phyloP scores from a whole-genome alignment of 805 yeast species.

The Yamadazyma tumulicola region DNA sequence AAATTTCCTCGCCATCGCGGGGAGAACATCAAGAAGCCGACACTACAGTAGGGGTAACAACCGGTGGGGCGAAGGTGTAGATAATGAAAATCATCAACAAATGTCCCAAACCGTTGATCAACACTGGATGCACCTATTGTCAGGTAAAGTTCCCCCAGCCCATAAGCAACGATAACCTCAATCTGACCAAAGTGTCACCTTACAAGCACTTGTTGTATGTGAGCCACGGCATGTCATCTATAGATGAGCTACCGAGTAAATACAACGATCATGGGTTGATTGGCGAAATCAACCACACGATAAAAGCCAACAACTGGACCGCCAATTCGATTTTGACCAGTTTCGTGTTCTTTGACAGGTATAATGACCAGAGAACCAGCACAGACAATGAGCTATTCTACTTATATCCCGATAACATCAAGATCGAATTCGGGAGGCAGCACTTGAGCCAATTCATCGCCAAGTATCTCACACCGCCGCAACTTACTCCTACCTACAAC shows the following conservation, averaged over 20 bases:
- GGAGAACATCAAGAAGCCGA: too few relatives aligned
- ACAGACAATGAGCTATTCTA: slow-evolving; percentile 27
- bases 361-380: slow-evolving; percentile 2
- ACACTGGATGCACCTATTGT: slow-evolving; percentile 65
- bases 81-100: slow-evolving; percentile 16
- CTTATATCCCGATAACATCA: slow-evolving; percentile 53
- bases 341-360: slow-evolving; percentile 35
- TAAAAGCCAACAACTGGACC: slow-evolving; percentile 12
- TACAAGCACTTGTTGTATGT: slow-evolving; percentile 57
- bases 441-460: slow-evolving; percentile 36
- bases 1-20: too few relatives aligned
- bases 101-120: slow-evolving; percentile 51
- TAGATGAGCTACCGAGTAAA: slow-evolving; percentile 44
- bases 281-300: slow-evolving; percentile 27
- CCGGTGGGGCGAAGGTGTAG: too few relatives aligned
- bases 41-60: too few relatives aligned
- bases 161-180: slow-evolving; percentile 10
- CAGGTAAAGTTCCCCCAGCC: slow-evolving; percentile 25
- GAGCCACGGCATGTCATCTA: slow-evolving; percentile 40
- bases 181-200: slow-evolving; percentile 46
- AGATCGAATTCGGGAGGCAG: slow-evolving; percentile 31
- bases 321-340: slow-evolving; percentile 46
- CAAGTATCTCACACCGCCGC: slow-evolving; percentile 37
- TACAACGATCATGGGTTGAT: slow-evolving; percentile 6
- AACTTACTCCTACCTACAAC: slow-evolving; percentile 20